Base-by-base conservation (phyloP, 331 rosid species). In the Spiraea crenata region DNA sequence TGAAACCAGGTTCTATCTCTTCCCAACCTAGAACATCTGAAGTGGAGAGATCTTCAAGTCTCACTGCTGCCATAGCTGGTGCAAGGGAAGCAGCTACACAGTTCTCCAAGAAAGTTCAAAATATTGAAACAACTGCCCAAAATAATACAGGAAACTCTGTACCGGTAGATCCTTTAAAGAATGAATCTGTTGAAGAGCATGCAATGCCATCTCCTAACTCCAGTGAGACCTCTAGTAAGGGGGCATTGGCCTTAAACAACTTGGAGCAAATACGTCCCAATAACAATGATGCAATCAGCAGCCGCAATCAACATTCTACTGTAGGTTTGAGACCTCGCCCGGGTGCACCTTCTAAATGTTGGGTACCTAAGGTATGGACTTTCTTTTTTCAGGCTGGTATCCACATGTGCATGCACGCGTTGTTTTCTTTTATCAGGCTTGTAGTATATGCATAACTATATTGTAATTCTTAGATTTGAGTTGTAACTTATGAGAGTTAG, bases 31-130 rank as follows among this genome's bases (percentile, higher is more conserved):
- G 73, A 74, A 79, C 82, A 63, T 73, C 88, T 63, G 90, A 86
- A 81, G 82, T 80, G 65, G 92, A 71, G 44, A 79, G 61, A 79
- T 91, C 96, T 35, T 82, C 87, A 38, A 87, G 75, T 68, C 87
- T 87, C 58, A 74, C 78, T 79, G 78, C 80, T 38, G 97, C 91
- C 65, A 89, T 91, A 80, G 91, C 93, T 58, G 96, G 96, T 76
- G 97, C 99, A 47, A 87, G 78, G 57, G 92, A 82, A 16, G 99
- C 99, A 12, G 92, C 99, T 40, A 71, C 82, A 34, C 96, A 91
- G 85, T 91, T 86, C 81, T 72, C 87, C 12, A 91, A 82, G 81
- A 89, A 86, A 71, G 81, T 84, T 73, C 81, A 81, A 55, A 70
- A 64, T 80, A 63, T 64, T 38, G 78, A 31, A 57, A 71, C 70